Evolutionary conservation across 495 filamentous ascomycete genomes (phyloP), one percentile per base, ranked within the genome.

Genomic region (Trichocladium uniseriatum): DNA sequence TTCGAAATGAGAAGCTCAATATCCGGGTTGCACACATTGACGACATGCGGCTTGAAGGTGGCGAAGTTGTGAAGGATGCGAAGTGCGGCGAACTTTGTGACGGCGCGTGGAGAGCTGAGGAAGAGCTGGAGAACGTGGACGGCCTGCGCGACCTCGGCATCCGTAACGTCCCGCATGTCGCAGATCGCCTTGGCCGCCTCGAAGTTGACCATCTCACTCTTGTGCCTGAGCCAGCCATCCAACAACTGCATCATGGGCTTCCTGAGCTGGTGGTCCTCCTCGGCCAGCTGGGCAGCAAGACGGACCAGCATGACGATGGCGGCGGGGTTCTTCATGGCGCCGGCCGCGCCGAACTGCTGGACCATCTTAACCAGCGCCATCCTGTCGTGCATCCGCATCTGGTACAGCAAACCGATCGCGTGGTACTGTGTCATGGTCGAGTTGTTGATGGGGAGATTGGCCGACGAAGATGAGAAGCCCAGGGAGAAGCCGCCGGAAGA

Each of bases 321-420:
- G 34, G 90, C 89, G 13, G 91, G 89, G 64, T 87, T 96, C 78
- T 95, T 96, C 44, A 95, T 84, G 20, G 85, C 88, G 38, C 91
- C 89, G 7, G 91, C 84, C 45, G 83, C 82, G 28, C 87, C 87
- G 60, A 94, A 96, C 64, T 97, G 94, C 69, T 99, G 92, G 13
- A 97, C 92, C 94, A 99, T 96, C 78, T 97, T 99, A n/a, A 97
- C 92, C 56, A 99, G 69, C 6, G 91, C 87, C 94, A 97, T 99
- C 59, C 92, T 80, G 66, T 99, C 92, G 55, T 95, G 88, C 48
- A 85, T 85, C 60, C 92, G 85, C 90, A 99, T 96, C 70, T 97
- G 92, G 63, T 96, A 97, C 38, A 99, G 68, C 31, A 99, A 79
- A 40, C 94, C 92, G 73, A 99, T 96, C 43, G 92, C 92, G 66